phyloP scores from a whole-genome alignment of 2,329 filamentous ascomycete genomes.

The Scytalidium lignicola region DNA sequence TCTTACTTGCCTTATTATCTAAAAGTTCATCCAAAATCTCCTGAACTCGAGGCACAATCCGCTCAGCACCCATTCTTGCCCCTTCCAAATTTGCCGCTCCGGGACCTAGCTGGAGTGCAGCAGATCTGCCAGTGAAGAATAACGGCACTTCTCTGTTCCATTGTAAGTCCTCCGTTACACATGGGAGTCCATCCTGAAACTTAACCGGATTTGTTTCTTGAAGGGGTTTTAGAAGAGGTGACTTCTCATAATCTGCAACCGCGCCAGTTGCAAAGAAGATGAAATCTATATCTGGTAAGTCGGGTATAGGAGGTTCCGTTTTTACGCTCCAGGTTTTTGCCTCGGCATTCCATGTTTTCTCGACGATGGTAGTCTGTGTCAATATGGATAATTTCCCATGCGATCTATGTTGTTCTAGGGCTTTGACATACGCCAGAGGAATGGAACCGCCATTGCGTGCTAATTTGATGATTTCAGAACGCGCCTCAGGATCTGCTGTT shows the following conservation, averaged over 20 bases:
- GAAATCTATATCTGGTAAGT: conserved; percentile 40
- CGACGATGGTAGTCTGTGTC: conserved; percentile 49
- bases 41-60: conserved; percentile 66
- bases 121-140: conserved; percentile 65
- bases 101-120: conserved; percentile 63
- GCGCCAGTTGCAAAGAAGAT: conserved; percentile 75
- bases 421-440: conserved; percentile 57
- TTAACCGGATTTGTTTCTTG: conserved; percentile 55
- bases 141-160: conserved; percentile 70
- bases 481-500: conserved; percentile 65
- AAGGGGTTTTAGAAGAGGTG: conserved; percentile 59
- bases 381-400: conserved; percentile 48
- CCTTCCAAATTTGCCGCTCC: conserved; percentile 71
- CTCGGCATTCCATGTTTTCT: conserved; percentile 43
- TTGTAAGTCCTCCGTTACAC: conserved; percentile 69
- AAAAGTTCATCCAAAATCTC: conserved; percentile 41
- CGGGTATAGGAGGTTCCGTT: conserved; percentile 44
- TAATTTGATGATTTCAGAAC: conserved; percentile 57
- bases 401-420: conserved; percentile 56
- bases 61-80: conserved; percentile 66
- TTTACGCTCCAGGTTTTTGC: conserved; percentile 45
- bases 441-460: conserved; percentile 75
- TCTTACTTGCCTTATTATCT: conserved; percentile 8
- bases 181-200: conserved; percentile 62
- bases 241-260: conserved; percentile 52